Conservation (phyloP, 1,284 basidiomycete genomes). For the Peniophora sp. region DNA sequence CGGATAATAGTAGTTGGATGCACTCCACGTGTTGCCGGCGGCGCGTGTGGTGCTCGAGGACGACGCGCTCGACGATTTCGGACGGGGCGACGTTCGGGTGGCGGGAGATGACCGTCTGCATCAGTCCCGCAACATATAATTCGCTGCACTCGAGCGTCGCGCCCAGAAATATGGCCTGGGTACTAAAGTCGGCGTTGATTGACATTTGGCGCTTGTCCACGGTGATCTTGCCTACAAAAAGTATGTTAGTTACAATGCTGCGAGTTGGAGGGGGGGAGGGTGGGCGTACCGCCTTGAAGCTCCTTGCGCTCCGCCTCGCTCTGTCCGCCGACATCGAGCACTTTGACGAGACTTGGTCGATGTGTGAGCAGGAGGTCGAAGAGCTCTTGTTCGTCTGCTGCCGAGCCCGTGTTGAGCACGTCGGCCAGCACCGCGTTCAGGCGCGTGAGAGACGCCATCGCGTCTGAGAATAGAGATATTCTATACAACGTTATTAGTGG, state of each 20-base stretch:
- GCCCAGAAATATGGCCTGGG: constrained; percentile 67
- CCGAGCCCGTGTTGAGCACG: constrained; percentile 28
- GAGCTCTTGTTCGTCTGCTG: constrained; percentile 60
- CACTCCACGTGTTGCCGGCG: constrained; percentile 63
- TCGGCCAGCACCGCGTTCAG: constrained; percentile 35
- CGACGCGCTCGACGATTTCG: constrained; percentile 51
- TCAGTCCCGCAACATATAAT: constrained; percentile 61
- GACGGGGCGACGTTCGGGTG: constrained; percentile 57
- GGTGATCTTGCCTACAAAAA: constrained; percentile 47
- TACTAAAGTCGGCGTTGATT: constrained; percentile 67
- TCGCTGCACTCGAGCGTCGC: constrained; percentile 74
- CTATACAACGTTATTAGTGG: too few species aligned
- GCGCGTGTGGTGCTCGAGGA: constrained; percentile 60
- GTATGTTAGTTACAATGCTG: constrained; percentile 3
- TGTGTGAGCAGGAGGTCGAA: constrained; percentile 66
- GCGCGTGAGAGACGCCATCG: constrained; percentile 36
- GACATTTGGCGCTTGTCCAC: constrained; percentile 54
- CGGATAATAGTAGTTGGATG: constrained; percentile 37
- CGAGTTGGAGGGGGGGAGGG: not conserved
- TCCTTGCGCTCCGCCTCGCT: constrained; percentile 60
- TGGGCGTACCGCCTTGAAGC: constrained; percentile 61
- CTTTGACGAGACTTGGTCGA: constrained; percentile 48
- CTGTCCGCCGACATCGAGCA: constrained; percentile 58
- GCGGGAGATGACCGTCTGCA: constrained; percentile 52
- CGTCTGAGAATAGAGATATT: not conserved